Conservation (phyloP, 2,329 filamentous ascomycete species). For the Diaporthe vexans region DNA sequence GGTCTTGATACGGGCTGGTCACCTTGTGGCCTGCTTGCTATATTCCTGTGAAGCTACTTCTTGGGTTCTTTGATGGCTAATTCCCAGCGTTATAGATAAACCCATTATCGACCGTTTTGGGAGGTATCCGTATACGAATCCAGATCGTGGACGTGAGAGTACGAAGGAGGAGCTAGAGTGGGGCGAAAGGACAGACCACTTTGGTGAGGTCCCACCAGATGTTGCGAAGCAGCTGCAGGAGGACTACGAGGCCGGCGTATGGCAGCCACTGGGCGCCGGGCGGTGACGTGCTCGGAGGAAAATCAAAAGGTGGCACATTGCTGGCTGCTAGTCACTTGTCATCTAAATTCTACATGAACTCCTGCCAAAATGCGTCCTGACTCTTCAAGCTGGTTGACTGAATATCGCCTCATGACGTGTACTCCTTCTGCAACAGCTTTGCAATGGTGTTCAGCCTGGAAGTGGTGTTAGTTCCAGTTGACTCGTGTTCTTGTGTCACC, state of each 20-base stretch:
- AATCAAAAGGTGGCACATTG: constrained; percentile 5
- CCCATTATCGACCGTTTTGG: constrained; percentile 49
- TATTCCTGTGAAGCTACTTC: no score
- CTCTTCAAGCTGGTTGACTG: neutral
- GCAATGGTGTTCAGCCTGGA: constrained; percentile 73
- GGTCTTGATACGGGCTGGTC: no score
- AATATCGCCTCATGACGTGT: constrained; percentile 56
- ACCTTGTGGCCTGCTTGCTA: no score
- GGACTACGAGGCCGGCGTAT: constrained; percentile 44
- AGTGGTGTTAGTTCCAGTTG: constrained; percentile 46
- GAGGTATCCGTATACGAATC: constrained; percentile 49
- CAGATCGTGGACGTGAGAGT: constrained; percentile 41
- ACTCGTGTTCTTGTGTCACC: neutral
- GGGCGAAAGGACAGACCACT: constrained; percentile 42
- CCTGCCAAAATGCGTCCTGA: neutral
- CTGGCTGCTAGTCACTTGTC: constrained; percentile 13
- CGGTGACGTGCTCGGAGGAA: neutral
- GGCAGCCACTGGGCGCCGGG: constrained; percentile 45
- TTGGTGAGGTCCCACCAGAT: constrained; percentile 41
- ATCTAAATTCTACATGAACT: constrained; percentile 23
- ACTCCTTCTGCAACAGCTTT: constrained; percentile 74
- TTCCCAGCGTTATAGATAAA: constrained; percentile 37
- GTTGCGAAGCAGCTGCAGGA: constrained; percentile 41
- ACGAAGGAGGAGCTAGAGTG: constrained; percentile 48
- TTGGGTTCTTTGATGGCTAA: no score